Evolutionary conservation across 2,329 filamentous ascomycete species (phyloP).

Genomic region (Bipolaris victoriae): DNA sequence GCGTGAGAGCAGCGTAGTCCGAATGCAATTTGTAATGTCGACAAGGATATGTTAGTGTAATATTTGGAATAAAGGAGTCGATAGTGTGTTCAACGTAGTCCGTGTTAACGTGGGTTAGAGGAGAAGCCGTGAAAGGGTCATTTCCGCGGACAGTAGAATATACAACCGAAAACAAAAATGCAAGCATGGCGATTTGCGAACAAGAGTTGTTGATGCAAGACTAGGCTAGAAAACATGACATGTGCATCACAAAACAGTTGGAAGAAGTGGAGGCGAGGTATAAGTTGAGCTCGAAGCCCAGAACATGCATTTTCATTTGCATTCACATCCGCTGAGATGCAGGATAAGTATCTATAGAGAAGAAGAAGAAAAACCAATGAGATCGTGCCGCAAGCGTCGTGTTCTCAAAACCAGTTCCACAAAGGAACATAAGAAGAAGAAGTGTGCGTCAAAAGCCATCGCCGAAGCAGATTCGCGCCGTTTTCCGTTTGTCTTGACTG

Average conservation of each 20-base stretch:
- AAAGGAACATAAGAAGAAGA: background rate
- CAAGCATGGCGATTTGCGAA: background rate
- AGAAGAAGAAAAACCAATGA: slow-evolving; percentile 8
- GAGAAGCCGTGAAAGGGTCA: no score
- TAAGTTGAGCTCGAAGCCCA: background rate
- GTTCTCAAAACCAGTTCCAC: slow-evolving; percentile 2
- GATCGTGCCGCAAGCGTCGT: slow-evolving; percentile 5
- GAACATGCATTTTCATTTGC: slow-evolving; percentile 1
- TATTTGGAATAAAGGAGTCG: no score
- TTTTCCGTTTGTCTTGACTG: background rate
- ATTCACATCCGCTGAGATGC: background rate
- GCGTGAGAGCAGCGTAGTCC: no score
- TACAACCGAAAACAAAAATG: no score
- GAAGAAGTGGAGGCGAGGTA: background rate
- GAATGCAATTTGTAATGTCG: no score
- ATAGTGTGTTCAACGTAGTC: no score
- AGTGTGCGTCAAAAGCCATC: background rate
- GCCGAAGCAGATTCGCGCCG: background rate
- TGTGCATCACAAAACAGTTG: background rate
- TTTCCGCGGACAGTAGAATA: no score
- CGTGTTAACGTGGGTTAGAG: no score
- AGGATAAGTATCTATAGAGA: background rate
- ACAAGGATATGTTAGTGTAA: no score
- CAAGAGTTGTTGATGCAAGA: background rate
- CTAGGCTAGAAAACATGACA: no score